Base-by-base conservation (phyloP, 345 rosid genomes). In the Salix purpurea region DNA sequence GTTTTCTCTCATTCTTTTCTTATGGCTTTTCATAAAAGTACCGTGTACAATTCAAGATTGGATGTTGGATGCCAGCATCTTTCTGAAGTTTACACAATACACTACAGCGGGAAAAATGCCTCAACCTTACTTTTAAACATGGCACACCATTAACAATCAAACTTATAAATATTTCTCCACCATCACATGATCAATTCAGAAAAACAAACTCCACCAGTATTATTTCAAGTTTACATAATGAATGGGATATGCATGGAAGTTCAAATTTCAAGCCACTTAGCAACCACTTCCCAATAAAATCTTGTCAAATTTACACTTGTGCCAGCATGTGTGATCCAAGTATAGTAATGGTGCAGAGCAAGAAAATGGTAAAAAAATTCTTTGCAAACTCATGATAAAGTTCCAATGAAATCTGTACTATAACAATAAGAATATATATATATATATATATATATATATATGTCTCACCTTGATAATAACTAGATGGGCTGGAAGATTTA, bases 401-500 rank as follows among this genome's bases (percentile, higher is more conserved):
- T 44, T 11, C 15, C 50, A 44, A 44, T 10, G 14, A 44, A 44
- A 44, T 44, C 15, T 44, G 48, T 44, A 44, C 12, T 44, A 44
- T 13, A 44, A 44, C 48, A 44, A 32, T 3, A 44, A 44, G 48
- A 44, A 79, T 61, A 58, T 44, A 42, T 70, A 46, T n/a, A n/a
- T n/a, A n/a, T 61, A 37, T 80, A 69, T 52, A 26, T 26, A 79
- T 61, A 58, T 44, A 42, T 70, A 46, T 61, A 39, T 80, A 69
- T 52, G 14, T 21, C 82, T 76, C 76, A 95, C 99, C 98, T 95
- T 95, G 81, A 93, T 93, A 77, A 95, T 95, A 78, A 95, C 99
- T 78, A 95, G 86, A 88, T 95, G 97, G 71, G 99, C 99, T 62
- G 99, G 99, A 80, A 93, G 90, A 79, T 95, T 95, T 79, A 95